These are phyloP conservation scores for Globisporangium carolinianum DNA, from an alignment of 352 stramenopile species.

Conservation along the genomic window DNA sequence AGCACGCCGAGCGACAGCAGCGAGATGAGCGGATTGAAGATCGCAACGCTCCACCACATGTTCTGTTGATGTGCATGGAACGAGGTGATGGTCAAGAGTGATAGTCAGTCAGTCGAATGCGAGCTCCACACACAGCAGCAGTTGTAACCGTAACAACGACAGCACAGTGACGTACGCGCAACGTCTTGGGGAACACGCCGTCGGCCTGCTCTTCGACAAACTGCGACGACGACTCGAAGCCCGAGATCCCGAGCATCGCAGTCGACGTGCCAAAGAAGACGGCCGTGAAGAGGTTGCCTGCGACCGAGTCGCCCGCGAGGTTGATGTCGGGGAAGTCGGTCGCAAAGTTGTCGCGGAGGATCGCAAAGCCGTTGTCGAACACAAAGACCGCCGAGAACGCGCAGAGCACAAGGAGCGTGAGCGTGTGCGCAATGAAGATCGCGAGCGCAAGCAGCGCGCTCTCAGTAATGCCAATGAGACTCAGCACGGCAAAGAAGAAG, in stretches of 20 bases:
- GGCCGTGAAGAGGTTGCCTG: conserved; percentile 77
- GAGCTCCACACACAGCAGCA: not conserved
- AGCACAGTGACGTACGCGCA: conserved; percentile 41
- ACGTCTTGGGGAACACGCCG: conserved; percentile 92
- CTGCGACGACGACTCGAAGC: conserved; percentile 92
- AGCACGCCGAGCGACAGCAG: conserved; percentile 88
- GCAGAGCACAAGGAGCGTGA: conserved; percentile 79
- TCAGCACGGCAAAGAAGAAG: conserved; percentile 90
- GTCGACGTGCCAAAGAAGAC: conserved; percentile 89
- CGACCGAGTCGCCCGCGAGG: conserved; percentile 69
- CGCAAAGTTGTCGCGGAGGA: conserved; percentile 75
- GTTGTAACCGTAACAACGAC: no score
- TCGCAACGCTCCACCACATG: conserved; percentile 91
- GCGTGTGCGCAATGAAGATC: conserved; percentile 90
- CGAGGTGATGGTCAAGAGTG: conserved; percentile 1
- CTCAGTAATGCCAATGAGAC: conserved; percentile 90
- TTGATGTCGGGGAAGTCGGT: conserved; percentile 87
- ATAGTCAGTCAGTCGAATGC: conserved; percentile 3
- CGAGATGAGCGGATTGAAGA: conserved; percentile 93
- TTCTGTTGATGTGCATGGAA: conserved; percentile 36
- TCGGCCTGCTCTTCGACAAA: conserved; percentile 94
- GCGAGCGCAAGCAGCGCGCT: conserved; percentile 85
- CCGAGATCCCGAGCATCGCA: conserved; percentile 93
- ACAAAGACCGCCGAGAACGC: conserved; percentile 76
- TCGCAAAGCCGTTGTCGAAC: conserved; percentile 69